Evolutionary conservation across 345 rosid species (phyloP).

Genomic region (Euclidium syriacum): DNA sequence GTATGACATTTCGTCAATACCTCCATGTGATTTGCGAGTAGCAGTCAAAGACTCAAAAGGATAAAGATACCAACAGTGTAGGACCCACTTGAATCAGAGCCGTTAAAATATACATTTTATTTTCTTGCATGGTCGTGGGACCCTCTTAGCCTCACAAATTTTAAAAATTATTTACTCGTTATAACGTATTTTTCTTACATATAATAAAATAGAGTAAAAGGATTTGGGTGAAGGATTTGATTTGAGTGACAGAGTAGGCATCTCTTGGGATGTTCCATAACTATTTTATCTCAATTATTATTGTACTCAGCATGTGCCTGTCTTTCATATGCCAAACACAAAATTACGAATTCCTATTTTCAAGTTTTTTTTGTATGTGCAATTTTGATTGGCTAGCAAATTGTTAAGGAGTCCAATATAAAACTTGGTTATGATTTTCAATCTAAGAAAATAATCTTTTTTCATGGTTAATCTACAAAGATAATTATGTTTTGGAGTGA

Average conservation of each 20-base stretch:
- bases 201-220: background rate
- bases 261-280: slow-evolving; percentile 33
- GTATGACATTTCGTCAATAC: slow-evolving; percentile 11
- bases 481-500: too few species aligned
- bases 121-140: slow-evolving; percentile 5
- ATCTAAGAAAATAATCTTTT: too few species aligned
- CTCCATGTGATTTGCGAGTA: slow-evolving; percentile 22
- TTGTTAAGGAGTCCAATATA: background rate
- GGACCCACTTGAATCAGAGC: slow-evolving; percentile 8
- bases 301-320: slow-evolving; percentile 30
- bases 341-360: background rate
- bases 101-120: slow-evolving; percentile 9
- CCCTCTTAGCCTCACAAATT: background rate
- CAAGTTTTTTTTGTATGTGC: background rate
- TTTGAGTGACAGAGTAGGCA: slow-evolving; percentile 26
- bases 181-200: background rate
- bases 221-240: slow-evolving; percentile 20
- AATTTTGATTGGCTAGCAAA: background rate
- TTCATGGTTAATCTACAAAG: too few species aligned
- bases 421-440: background rate
- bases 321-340: slow-evolving; percentile 26
- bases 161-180: background rate
- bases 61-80: slow-evolving; percentile 11
- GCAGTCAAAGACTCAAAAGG: slow-evolving; percentile 13
- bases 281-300: slow-evolving; percentile 5